These are phyloP conservation scores for Porogramme epimiltina DNA, from an alignment of 1,284 basidiomycete species.

Conservation along the genomic window DNA sequence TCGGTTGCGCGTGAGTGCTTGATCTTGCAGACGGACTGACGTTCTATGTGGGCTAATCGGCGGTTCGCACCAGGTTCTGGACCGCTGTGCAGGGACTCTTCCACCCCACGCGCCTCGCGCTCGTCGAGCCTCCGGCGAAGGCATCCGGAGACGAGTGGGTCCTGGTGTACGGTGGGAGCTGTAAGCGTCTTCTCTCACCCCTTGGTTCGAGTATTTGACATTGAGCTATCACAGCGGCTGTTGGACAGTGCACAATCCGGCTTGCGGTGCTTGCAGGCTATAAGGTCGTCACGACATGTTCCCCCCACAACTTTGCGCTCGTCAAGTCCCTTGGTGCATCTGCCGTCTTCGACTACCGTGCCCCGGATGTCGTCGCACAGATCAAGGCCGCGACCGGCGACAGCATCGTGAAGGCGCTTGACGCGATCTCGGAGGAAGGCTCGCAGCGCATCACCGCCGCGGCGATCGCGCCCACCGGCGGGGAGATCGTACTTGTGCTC, in stretches of 20 bases:
- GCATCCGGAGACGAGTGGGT: conserved; percentile 25
- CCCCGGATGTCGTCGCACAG: conserved; percentile 23
- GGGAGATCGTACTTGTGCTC: conserved; percentile 23
- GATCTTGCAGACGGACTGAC: no score
- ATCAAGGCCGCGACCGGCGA: conserved; percentile 28
- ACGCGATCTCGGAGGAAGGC: conserved; percentile 21
- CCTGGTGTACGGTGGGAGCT: conserved; percentile 32
- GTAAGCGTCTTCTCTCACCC: conserved; percentile 11
- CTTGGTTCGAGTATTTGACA: not conserved
- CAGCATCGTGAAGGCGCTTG: conserved; percentile 21
- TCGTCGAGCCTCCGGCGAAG: conserved; percentile 25
- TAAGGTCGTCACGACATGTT: conserved; percentile 42
- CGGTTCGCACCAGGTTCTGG: conserved; percentile 17
- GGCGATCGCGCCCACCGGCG: conserved; percentile 19
- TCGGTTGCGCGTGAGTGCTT: conserved; percentile 35
- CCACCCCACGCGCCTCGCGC: conserved; percentile 23
- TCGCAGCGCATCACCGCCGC: conserved; percentile 23
- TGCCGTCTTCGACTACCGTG: conserved; percentile 36
- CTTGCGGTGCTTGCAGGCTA: conserved; percentile 43
- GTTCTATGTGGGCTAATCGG: not conserved
- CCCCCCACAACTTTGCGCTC: conserved; percentile 40
- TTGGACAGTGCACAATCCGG: conserved; percentile 46
- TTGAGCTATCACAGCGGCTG: conserved; percentile 22
- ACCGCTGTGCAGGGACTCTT: conserved; percentile 42
- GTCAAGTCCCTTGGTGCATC: conserved; percentile 44